A percentile compares a stretch with the other conserved stretches of the same genome.
Evolutionary conservation across 2,329 filamentous ascomycete genomes (phyloP).

Genomic region (Madurella mycetomatis): DNA sequence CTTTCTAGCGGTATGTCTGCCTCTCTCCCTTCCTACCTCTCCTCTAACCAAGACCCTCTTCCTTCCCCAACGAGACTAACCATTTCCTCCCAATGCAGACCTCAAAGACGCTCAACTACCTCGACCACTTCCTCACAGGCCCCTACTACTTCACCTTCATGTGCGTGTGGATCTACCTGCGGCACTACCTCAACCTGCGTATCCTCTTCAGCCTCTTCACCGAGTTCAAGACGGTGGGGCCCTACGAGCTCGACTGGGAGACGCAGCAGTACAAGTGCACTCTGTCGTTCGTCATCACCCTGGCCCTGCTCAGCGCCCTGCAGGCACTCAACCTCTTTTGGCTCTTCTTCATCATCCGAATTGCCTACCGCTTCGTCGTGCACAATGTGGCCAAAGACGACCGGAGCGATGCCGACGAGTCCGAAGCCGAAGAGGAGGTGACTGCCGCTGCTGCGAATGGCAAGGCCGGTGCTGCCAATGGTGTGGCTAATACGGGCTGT

Average conservation of each 20-base stretch:
- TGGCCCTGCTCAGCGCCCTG: constrained; percentile 58
- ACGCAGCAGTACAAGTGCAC: constrained; percentile 72
- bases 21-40: too few relatives aligned
- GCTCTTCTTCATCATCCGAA: constrained; percentile 72
- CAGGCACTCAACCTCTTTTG: constrained; percentile 78
- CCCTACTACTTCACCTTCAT: constrained; percentile 86
- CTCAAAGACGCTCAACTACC: constrained; percentile 87
- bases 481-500: neutral
- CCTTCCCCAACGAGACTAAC: constrained; percentile 8
- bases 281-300: constrained; percentile 64
- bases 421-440: constrained; percentile 44
- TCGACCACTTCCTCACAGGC: constrained; percentile 71
- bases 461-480: constrained; percentile 1
- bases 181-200: constrained; percentile 76
- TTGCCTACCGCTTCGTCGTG: constrained; percentile 65
- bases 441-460: constrained; percentile 26
- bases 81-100: constrained; percentile 49
- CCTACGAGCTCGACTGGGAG: constrained; percentile 72
- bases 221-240: constrained; percentile 69
- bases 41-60: neutral
- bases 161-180: constrained; percentile 79
- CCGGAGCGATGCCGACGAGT: constrained; percentile 64
- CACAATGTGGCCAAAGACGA: constrained; percentile 63
- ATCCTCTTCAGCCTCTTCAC: constrained; percentile 73
- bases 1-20: constrained; percentile 73